Conservation (phyloP, 2,329 filamentous ascomycete species). For the Cladobotryum mycophilum region DNA sequence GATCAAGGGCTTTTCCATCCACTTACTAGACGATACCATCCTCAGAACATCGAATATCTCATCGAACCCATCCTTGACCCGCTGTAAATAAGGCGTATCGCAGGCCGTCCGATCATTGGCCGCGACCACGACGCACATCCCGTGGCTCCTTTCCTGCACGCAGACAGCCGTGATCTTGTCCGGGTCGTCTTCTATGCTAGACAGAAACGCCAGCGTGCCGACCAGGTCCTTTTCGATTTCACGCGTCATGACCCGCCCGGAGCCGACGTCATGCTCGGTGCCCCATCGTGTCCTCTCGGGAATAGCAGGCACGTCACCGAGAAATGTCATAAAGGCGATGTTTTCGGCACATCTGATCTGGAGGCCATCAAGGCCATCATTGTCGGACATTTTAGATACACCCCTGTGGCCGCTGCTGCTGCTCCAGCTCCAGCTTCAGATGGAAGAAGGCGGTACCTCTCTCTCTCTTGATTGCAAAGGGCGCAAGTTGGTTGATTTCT, state of each 20-base stretch:
- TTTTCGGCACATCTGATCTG: background rate
- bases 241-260: background rate
- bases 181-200: constrained; percentile 11
- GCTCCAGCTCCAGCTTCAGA: too few species aligned
- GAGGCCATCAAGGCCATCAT: background rate
- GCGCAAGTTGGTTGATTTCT: too few species aligned
- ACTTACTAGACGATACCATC: background rate
- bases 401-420: background rate
- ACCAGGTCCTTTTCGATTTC: constrained; percentile 13
- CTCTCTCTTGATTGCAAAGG: too few species aligned
- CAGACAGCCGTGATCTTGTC: constrained; percentile 16
- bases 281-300: background rate
- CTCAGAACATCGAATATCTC: constrained; percentile 12
- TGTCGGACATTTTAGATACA: background rate
- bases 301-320: background rate
- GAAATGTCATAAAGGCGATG: background rate
- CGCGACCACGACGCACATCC: constrained; percentile 15
- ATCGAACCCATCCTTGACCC: constrained; percentile 14
- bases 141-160: constrained; percentile 9
- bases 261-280: background rate
- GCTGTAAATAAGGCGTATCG: constrained; percentile 11
- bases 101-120: constrained; percentile 12
- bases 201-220: constrained; percentile 16
- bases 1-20: background rate
- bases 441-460: too few species aligned